A percentile compares a stretch with the other conserved stretches of the same genome.
These are phyloP conservation scores for Kodamaea kaohsiungensis DNA, from an alignment of 805 yeast genomes.

Conservation along the genomic window DNA sequence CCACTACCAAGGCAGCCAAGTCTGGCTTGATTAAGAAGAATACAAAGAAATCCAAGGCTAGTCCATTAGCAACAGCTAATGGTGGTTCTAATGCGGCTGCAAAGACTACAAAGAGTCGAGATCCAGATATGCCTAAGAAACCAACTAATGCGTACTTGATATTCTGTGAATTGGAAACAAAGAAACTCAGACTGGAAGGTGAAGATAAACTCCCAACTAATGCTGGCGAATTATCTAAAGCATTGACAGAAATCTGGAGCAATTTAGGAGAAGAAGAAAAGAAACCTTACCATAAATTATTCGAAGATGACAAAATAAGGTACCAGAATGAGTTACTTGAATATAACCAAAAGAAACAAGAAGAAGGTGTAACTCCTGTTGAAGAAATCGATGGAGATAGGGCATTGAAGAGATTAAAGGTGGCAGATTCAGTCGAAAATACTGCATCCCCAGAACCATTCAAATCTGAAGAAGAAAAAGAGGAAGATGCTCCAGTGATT, in stretches of 20 bases:
- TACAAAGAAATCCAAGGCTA: conserved; percentile 18
- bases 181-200: conserved; percentile 58
- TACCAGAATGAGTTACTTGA: conserved; percentile 71
- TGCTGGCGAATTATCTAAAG: conserved; percentile 66
- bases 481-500: not conserved
- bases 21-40: conserved; percentile 22
- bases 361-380: not conserved
- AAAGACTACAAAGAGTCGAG: conserved; percentile 50
- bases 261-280: conserved; percentile 65
- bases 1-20: conserved; percentile 21
- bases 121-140: conserved; percentile 83
- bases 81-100: conserved; percentile 27
- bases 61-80: conserved; percentile 9
- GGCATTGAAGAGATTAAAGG: conserved; percentile 6
- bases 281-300: conserved; percentile 70
- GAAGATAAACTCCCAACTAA: conserved; percentile 52
- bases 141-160: conserved; percentile 89
- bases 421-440: conserved; percentile 5
- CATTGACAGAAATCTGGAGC: conserved; percentile 87
- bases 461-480: conserved; percentile 11
- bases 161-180: conserved; percentile 86
- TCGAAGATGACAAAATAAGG: conserved; percentile 75
- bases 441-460: conserved; percentile 9
- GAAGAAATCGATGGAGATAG: conserved; percentile 5
- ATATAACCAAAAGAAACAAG: conserved; percentile 38